Conservation (phyloP, 2,329 filamentous ascomycete species). For the Juglanconis oblonga region DNA sequence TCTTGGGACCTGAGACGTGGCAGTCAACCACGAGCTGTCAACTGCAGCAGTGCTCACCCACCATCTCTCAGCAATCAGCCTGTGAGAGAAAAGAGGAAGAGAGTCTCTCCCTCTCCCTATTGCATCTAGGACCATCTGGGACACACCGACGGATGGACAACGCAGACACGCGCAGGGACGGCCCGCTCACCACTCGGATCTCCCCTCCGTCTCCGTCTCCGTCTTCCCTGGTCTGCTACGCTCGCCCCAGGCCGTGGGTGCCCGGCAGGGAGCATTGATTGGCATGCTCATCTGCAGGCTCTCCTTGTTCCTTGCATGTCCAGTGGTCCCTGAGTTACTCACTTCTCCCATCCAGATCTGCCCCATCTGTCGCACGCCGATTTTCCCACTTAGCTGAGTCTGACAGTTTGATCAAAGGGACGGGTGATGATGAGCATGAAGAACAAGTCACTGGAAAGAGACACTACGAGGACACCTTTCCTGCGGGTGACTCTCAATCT, state of each 20-base stretch:
- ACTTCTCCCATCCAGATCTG: neutral
- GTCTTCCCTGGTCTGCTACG: neutral
- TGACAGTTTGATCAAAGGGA: no score
- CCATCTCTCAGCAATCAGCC: neutral
- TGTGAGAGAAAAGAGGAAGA: neutral
- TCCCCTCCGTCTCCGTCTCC: neutral
- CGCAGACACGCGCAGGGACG: constrained; percentile 4
- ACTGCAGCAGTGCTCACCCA: neutral
- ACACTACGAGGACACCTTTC: neutral
- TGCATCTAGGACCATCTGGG: neutral
- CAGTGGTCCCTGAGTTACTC: neutral
- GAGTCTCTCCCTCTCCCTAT: neutral
- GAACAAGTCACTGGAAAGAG: no score
- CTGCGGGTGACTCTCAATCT: neutral
- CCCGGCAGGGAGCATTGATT: neutral
- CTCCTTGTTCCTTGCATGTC: constrained; percentile 12
- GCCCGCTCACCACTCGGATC: constrained; percentile 10
- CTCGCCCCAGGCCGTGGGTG: neutral
- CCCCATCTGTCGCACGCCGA: neutral
- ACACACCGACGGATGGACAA: neutral
- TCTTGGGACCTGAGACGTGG: neutral
- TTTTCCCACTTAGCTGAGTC: neutral
- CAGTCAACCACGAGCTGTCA: neutral
- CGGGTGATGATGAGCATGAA: no score
- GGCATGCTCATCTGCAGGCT: neutral